Evolutionary conservation across 1,284 basidiomycete genomes (phyloP), one percentile per base, ranked within the genome.

Genomic region (Fomitopsis schrenkii): DNA sequence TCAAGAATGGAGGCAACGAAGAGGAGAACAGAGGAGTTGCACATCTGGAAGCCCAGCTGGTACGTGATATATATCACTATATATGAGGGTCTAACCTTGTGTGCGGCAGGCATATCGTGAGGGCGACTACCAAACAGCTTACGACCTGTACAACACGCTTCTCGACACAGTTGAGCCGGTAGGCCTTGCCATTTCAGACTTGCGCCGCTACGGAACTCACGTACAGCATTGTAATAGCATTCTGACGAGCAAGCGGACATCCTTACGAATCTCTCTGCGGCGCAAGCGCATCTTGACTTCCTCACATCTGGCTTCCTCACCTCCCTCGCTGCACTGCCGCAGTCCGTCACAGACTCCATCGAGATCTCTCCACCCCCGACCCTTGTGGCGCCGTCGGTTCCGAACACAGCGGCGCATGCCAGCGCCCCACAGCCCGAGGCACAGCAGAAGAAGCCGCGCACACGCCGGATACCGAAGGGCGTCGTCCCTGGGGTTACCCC

Each of bases 201-300:
- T 33, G 45, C 42, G 26, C 45, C 12, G 4, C 7, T 30, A 3
- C 8, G 14, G 14, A 7, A 17, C 54, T 56, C 9, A 55, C 45
- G 28, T 19, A 17, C 40, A n/a, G 8, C 50, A 36, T 33, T 26
- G 55, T 22, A 50, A 36, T 70, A 94, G 91, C 78, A 87, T 66
- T 88, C 92, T n/a, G 89, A 94, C 69, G 94, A 95, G 77, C 85
- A 93, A 70, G 84, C 88, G 7, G 94, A 95, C 71, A 87, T 95
- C 69, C 79, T 90, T 55, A 93, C 86, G 62, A 95, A 95, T 74
- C 83, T 94, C 60, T 80, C 84, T 53, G 91, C 93, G 1, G 83
- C 92, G 0, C 86, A 92, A 70, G 80, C 82, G 62, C 91, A 94
- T 71, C 83, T 93, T 61, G 88, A 93, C 69, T 95, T 95, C 76